Percentiles rank a stretch among this genome's conserved stretches.
phyloP scores from a whole-genome alignment of 2,329 filamentous ascomycete genomes.

The Trichophyton mentagrophytes region DNA sequence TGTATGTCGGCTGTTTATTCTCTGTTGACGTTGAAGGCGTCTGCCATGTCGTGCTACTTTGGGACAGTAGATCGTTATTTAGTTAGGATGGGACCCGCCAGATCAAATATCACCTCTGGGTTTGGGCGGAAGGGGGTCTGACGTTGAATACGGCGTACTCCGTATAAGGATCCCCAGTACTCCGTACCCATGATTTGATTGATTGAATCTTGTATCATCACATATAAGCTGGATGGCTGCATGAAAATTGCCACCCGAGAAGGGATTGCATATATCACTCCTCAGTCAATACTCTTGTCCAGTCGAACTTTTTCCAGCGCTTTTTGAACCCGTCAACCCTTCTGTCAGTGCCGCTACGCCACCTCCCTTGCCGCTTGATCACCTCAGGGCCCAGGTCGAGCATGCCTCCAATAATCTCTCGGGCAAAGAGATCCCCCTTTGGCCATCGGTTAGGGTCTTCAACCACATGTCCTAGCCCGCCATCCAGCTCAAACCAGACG shows the following conservation, averaged over 20 bases:
- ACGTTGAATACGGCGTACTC: neutral
- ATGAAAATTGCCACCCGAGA: neutral
- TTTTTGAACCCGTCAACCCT: constrained; percentile 68
- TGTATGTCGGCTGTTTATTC: neutral
- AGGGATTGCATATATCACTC: constrained; percentile 16
- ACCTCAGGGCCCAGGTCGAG: constrained; percentile 68
- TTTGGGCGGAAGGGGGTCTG: neutral
- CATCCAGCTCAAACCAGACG: constrained; percentile 87
- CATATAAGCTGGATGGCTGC: neutral
- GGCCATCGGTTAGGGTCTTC: constrained; percentile 82
- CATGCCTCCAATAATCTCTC: constrained; percentile 88
- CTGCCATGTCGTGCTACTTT: neutral
- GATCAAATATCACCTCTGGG: neutral
- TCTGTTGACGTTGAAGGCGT: neutral
- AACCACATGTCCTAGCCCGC: constrained; percentile 81
- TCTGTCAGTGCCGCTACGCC: constrained; percentile 54
- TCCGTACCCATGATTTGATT: neutral
- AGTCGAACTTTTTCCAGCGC: constrained; percentile 87
- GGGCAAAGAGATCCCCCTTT: constrained; percentile 76
- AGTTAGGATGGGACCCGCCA: neutral
- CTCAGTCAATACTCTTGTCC: constrained; percentile 53
- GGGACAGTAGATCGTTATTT: neutral
- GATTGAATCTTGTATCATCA: neutral
- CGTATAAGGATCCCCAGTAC: neutral
- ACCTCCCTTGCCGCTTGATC: constrained; percentile 80